Percentiles rank a stretch among this genome's conserved stretches.
Evolutionary conservation across 1,284 basidiomycete genomes (phyloP).

Genomic region (Xerocomus amazonicus): DNA sequence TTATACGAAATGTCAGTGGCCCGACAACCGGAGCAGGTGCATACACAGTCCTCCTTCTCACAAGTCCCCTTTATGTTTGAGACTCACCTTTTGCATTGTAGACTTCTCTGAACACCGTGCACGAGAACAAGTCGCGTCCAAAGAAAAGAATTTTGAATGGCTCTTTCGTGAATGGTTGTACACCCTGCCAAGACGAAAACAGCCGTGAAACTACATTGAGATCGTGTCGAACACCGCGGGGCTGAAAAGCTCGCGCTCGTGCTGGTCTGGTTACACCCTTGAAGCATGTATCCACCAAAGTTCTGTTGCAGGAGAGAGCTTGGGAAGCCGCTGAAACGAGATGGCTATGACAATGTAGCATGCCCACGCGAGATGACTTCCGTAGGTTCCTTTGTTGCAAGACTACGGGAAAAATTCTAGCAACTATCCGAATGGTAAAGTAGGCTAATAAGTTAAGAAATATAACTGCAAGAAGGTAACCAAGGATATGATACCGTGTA

Average conservation of each 20-base stretch:
- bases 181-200: not conserved
- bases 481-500: not conserved
- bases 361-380: not conserved
- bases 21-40: no score
- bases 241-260: not conserved
- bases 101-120: constrained; percentile 42
- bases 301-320: not conserved
- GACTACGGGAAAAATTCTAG: no score
- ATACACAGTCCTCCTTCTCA: not conserved
- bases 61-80: not conserved
- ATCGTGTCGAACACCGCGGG: not conserved
- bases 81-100: constrained; percentile 38
- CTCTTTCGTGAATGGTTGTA: constrained; percentile 4
- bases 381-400: no score
- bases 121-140: constrained; percentile 59
- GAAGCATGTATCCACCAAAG: not conserved
- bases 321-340: not conserved
- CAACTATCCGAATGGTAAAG: no score
- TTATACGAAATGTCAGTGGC: constrained; percentile 10
- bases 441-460: no score
- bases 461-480: not conserved
- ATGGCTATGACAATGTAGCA: not conserved
- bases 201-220: not conserved
- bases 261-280: not conserved
- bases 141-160: constrained; percentile 51